Evolutionary conservation across 495 filamentous ascomycete genomes (phyloP).

Genomic region (Parachaetomium inaequale): DNA sequence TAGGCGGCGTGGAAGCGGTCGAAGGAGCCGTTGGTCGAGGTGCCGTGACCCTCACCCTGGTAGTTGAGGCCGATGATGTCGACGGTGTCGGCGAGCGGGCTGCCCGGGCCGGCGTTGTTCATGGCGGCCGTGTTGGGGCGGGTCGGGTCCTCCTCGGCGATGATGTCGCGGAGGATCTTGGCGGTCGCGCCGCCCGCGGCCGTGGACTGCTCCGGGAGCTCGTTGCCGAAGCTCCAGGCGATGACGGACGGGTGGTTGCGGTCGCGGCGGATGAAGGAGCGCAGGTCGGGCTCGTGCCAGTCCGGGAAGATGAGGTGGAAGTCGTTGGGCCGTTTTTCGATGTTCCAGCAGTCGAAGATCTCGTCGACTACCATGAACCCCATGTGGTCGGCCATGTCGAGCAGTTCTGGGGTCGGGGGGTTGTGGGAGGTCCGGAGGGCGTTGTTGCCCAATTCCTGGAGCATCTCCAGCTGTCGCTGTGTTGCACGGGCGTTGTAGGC

Average conservation of each 20-base stretch:
- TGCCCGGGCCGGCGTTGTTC: slow-evolving; percentile 36
- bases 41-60: slow-evolving; percentile 46
- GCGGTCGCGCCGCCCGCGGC: slow-evolving; percentile 29
- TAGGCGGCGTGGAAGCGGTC: slow-evolving; percentile 35
- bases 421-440: slow-evolving; percentile 50
- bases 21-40: neutral
- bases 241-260: slow-evolving; percentile 52
- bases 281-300: slow-evolving; percentile 49
- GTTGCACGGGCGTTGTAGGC: slow-evolving; percentile 46
- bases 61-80: slow-evolving; percentile 50
- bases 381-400: slow-evolving; percentile 54
- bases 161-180: slow-evolving; percentile 34
- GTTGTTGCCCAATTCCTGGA: slow-evolving; percentile 49
- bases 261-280: slow-evolving; percentile 46
- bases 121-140: slow-evolving; percentile 39
- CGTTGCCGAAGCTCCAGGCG: slow-evolving; percentile 49
- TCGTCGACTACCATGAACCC: slow-evolving; percentile 57
- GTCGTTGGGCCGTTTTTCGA: slow-evolving; percentile 42
- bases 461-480: slow-evolving; percentile 43
- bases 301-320: slow-evolving; percentile 46
- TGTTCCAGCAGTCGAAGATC: slow-evolving; percentile 47
- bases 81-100: slow-evolving; percentile 32
- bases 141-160: slow-evolving; percentile 41
- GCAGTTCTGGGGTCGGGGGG: slow-evolving; percentile 50
- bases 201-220: slow-evolving; percentile 41